phyloP scores from a whole-genome alignment of 202 grass and related monocot species.

The Dendrocalamus latiflorus region DNA sequence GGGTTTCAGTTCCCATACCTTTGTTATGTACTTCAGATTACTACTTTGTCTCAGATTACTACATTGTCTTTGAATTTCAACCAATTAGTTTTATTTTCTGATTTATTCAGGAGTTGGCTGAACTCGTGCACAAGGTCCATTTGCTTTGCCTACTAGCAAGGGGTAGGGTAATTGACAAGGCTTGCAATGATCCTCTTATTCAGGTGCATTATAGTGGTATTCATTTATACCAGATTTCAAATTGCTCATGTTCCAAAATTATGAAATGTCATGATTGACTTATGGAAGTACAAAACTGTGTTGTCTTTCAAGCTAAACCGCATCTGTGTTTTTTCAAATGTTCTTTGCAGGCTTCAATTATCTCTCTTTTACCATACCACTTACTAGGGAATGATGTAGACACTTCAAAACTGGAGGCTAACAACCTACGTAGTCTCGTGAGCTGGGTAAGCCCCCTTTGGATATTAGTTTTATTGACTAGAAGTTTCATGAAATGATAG shows the following conservation, averaged over 20 bases:
- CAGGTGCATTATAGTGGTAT: conserved; percentile 47
- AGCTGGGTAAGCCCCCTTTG: conserved; percentile 63
- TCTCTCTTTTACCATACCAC: conserved; percentile 75
- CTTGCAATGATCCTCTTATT: conserved; percentile 86
- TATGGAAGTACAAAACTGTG: not conserved
- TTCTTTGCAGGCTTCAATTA: conserved; percentile 69
- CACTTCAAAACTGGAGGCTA: conserved; percentile 48
- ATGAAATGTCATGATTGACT: not conserved
- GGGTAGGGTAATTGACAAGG: conserved; percentile 77
- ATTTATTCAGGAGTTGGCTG: conserved; percentile 67
- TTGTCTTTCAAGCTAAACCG: not conserved
- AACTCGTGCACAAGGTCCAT: conserved; percentile 87
- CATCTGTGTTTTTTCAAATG: conserved; percentile 2
- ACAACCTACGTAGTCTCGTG: conserved; percentile 49
- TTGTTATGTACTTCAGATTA: not conserved
- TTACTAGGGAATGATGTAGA: conserved; percentile 49
- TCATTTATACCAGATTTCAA: conserved; percentile 3
- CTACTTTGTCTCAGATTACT: too few relatives aligned
- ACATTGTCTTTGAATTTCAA: not conserved
- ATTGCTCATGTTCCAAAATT: conserved; percentile 5
- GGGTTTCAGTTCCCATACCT: not conserved
- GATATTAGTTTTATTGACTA: conserved; percentile 7
- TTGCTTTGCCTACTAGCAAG: conserved; percentile 89
- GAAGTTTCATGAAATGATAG: not conserved
- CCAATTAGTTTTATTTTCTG: not conserved